These are phyloP conservation scores for Coemansia pectinata DNA, from an alignment of 192 early-diverging fungal species.

Conservation along the genomic window DNA sequence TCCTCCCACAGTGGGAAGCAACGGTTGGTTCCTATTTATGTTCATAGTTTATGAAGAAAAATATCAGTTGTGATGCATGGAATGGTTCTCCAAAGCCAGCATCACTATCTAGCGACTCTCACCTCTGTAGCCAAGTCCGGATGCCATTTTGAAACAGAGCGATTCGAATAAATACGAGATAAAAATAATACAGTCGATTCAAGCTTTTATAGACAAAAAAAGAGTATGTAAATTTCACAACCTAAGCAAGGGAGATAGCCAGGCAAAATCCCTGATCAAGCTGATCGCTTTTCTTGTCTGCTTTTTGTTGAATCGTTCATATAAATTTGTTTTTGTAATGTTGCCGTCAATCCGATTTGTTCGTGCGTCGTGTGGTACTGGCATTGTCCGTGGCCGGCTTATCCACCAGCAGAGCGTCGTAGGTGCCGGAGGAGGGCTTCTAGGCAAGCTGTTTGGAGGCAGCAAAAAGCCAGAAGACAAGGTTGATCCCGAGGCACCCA, in stretches of 20 bases:
- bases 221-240: background rate
- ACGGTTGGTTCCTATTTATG: conserved; percentile 75
- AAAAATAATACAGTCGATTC: conserved; percentile 2
- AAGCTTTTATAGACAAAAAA: background rate
- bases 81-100: background rate
- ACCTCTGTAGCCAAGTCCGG: conserved; percentile 53
- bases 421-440: conserved; percentile 12
- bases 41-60: background rate
- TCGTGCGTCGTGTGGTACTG: conserved; percentile 2
- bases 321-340: conserved; percentile 16
- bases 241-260: background rate
- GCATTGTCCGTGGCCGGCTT: background rate
- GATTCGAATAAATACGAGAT: background rate
- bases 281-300: background rate
- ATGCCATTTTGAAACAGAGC: conserved; percentile 31
- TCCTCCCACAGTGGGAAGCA: conserved; percentile 98
- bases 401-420: conserved; percentile 31
- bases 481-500: background rate
- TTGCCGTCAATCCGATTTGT: conserved; percentile 12
- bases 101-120: conserved; percentile 4
- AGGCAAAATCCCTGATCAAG: background rate
- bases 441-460: conserved; percentile 40
- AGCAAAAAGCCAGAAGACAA: conserved; percentile 15
- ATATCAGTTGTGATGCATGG: background rate
- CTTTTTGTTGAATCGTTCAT: background rate